Percentiles rank a stretch among this genome's conserved stretches.
Conservation (phyloP, 73 alveolate genomes). For the Uronychia setigera region DNA sequence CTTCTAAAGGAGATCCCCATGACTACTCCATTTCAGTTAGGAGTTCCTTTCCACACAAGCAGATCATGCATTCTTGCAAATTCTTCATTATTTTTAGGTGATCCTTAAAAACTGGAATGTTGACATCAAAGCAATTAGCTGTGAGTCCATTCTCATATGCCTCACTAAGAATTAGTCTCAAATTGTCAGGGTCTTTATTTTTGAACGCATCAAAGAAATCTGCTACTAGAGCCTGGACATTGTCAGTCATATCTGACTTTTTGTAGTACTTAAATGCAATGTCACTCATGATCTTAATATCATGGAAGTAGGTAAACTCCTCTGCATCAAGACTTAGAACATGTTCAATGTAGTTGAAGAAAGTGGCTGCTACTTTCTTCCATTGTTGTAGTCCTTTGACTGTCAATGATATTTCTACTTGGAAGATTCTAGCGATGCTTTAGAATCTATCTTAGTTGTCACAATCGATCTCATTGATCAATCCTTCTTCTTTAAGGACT, state of each 20-base stretch:
- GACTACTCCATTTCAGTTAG: background rate
- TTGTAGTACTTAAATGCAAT: conserved; percentile 31
- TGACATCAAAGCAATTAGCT: background rate
- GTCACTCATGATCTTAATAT: conserved; percentile 15
- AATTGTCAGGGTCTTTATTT: conserved; percentile 1
- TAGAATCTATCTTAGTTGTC: conserved; percentile 62
- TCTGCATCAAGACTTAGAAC: background rate
- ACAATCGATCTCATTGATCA: conserved; percentile 72
- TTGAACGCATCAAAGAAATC: conserved; percentile 13
- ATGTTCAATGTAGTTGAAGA: conserved; percentile 5
- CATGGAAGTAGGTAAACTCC: conserved; percentile 29
- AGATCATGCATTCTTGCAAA: conserved; percentile 2
- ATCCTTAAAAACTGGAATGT: background rate
- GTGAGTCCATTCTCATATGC: background rate
- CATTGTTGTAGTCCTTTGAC: conserved; percentile 24
- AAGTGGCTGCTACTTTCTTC: conserved; percentile 12
- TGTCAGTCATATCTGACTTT: conserved; percentile 28
- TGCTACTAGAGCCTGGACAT: conserved; percentile 18
- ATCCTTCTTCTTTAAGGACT: conserved; percentile 83
- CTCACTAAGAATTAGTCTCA: conserved; percentile 16
- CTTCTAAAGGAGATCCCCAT: background rate
- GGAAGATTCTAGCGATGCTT: conserved; percentile 12
- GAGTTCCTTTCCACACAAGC: conserved; percentile 22
- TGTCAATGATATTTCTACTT: conserved; percentile 15
- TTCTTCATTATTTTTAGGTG: background rate